These are phyloP conservation scores for Xerocomellus intermedius DNA, from an alignment of 768 basidiomycete species.

Conservation along the genomic window DNA sequence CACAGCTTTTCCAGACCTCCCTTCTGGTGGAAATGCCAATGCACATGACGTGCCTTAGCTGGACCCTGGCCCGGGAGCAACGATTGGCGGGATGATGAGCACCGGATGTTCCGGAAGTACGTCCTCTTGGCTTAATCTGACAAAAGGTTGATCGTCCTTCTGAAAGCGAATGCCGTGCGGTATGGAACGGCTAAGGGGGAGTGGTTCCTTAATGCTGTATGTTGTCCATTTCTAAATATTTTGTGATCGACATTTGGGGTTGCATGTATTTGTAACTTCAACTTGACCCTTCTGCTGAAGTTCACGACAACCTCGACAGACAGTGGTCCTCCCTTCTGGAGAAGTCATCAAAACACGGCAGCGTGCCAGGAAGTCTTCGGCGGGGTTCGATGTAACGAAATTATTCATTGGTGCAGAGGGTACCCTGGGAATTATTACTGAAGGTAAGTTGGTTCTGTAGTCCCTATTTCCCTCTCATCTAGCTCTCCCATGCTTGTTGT, in stretches of 20 bases:
- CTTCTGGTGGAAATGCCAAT: neutral
- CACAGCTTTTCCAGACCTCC: neutral
- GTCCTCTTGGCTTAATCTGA: slow-evolving; percentile 13
- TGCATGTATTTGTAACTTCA: neutral
- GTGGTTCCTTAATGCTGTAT: slow-evolving; percentile 85
- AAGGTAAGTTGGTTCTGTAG: slow-evolving; percentile 44
- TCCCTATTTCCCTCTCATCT: neutral
- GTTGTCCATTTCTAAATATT: slow-evolving; percentile 16
- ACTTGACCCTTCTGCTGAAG: slow-evolving; percentile 1
- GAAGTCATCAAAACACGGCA: slow-evolving; percentile 87
- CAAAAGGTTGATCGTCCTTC: slow-evolving; percentile 16
- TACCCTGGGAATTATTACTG: slow-evolving; percentile 86
- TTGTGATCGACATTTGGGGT: neutral
- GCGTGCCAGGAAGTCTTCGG: slow-evolving; percentile 78
- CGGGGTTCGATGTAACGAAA: slow-evolving; percentile 84
- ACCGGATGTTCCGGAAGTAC: slow-evolving; percentile 85
- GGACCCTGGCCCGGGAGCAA: slow-evolving; percentile 76
- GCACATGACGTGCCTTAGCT: slow-evolving; percentile 41
- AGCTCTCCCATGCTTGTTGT: neutral
- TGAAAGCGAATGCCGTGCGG: slow-evolving; percentile 70
- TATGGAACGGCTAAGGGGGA: slow-evolving; percentile 89
- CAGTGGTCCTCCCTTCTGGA: slow-evolving; percentile 85
- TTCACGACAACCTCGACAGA: slow-evolving; percentile 41
- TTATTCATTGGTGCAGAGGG: slow-evolving; percentile 83
- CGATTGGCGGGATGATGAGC: slow-evolving; percentile 83